These are phyloP conservation scores for Candida freyschussii DNA, from an alignment of 1,139 yeast genomes.

Conservation along the genomic window DNA sequence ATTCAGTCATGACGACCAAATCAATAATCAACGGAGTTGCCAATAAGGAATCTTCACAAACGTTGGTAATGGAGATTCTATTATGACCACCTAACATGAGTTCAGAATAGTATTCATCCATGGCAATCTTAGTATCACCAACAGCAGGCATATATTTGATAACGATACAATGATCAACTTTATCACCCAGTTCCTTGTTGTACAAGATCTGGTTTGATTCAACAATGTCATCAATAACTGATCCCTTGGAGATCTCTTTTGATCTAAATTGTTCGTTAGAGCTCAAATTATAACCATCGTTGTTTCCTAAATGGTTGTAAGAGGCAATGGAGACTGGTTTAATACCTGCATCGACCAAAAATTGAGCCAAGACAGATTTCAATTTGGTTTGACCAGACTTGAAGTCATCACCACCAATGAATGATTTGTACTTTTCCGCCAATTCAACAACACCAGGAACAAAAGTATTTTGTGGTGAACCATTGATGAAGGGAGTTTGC, in stretches of 20 bases:
- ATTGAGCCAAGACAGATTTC: constrained; percentile 93
- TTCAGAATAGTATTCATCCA: constrained; percentile 97
- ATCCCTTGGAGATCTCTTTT: constrained; percentile 88
- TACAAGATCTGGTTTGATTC: constrained; percentile 83
- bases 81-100: constrained; percentile 97
- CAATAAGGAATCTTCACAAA: constrained; percentile 91
- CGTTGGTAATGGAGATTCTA: constrained; percentile 88
- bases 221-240: constrained; percentile 92
- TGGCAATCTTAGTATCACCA: constrained; percentile 95
- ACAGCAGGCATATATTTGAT: constrained; percentile 93
- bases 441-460: constrained; percentile 92
- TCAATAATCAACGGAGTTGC: constrained; percentile 95
- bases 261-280: constrained; percentile 93
- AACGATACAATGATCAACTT: constrained; percentile 91
- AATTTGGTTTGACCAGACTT: constrained; percentile 95
- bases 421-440: constrained; percentile 71
- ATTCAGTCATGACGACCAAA: constrained; percentile 84
- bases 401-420: constrained; percentile 96
- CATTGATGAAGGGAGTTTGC: constrained; percentile 84
- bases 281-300: constrained; percentile 89
- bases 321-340: constrained; percentile 92
- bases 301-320: constrained; percentile 94
- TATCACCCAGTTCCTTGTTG: constrained; percentile 73
- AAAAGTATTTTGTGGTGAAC: constrained; percentile 96
- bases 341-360: constrained; percentile 95